phyloP scores from a whole-genome alignment of 2,329 filamentous ascomycete species.

The Purpureocillium lavendulum region DNA sequence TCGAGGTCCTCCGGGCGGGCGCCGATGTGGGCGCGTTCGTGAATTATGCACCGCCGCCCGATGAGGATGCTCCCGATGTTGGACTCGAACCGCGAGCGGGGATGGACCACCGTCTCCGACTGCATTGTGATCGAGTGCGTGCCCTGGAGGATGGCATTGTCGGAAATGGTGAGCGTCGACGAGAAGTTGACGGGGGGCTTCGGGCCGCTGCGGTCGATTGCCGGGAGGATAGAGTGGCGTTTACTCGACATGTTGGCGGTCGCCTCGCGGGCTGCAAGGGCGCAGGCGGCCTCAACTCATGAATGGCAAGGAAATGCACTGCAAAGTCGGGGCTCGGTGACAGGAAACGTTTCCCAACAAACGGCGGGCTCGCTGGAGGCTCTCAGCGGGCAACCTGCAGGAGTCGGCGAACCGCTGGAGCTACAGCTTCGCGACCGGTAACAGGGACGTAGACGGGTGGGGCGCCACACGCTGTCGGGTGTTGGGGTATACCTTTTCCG shows the following conservation, averaged over 20 bases:
- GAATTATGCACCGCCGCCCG: constrained; percentile 73
- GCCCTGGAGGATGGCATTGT: constrained; percentile 57
- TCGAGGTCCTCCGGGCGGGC: constrained; percentile 22
- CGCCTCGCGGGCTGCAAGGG: no score
- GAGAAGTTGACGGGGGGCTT: constrained; percentile 56
- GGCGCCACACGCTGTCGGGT: no score
- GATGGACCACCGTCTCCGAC: constrained; percentile 75
- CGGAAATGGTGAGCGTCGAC: constrained; percentile 51
- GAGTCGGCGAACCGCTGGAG: no score
- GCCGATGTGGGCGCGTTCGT: constrained; percentile 57
- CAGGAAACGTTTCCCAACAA: no score
- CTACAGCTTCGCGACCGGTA: no score
- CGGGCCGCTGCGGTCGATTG: constrained; percentile 42
- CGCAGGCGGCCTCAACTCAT: no score
- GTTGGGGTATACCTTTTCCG: no score
- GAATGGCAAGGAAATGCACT: no score
- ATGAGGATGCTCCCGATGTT: constrained; percentile 71
- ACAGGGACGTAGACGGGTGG: no score
- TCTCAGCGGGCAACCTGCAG: no score
- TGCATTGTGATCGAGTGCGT: constrained; percentile 71
- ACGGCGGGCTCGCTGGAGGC: no score
- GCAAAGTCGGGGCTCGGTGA: no score
- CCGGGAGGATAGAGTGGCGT: constrained; percentile 47
- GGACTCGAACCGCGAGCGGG: constrained; percentile 71
- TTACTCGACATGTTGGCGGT: constrained; percentile 33